Percentiles rank a stretch among this genome's conserved stretches.
These are phyloP conservation scores for Schizophyllum amplum DNA, from an alignment of 1,284 basidiomycete species.

Conservation along the genomic window DNA sequence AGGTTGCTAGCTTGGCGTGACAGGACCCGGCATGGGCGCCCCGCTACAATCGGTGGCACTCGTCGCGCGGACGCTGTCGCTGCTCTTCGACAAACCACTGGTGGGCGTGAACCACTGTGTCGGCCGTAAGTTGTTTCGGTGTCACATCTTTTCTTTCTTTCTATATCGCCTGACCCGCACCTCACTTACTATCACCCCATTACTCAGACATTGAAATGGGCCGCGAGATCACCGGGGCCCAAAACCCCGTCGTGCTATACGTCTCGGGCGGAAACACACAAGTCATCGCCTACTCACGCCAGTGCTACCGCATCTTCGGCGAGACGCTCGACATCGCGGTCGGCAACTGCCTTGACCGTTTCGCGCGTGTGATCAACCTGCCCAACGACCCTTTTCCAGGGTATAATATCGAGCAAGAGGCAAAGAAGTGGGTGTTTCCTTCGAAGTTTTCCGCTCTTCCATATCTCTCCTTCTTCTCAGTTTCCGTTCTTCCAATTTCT, in stretches of 20 bases:
- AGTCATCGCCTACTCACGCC: conserved; percentile 97
- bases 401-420: conserved; percentile 97
- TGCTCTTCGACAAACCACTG: conserved; percentile 86
- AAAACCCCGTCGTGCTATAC: conserved; percentile 95
- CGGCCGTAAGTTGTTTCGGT: conserved; percentile 65
- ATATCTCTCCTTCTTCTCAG: too few relatives aligned
- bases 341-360: conserved; percentile 96
- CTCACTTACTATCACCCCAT: neutral
- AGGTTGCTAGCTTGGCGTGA: neutral
- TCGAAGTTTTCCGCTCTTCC: too few relatives aligned
- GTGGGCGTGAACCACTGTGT: conserved; percentile 99
- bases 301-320: conserved; percentile 97
- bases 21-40: conserved; percentile 98
- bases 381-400: conserved; percentile 96
- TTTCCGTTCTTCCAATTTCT: too few relatives aligned
- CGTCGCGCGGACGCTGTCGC: conserved; percentile 88
- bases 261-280: conserved; percentile 99
- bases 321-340: conserved; percentile 99
- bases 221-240: conserved; percentile 87
- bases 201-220: conserved; percentile 93
- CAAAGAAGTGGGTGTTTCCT: conserved; percentile 68
- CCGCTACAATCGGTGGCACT: conserved; percentile 93
- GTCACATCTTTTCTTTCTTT: neutral
- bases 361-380: conserved; percentile 92
- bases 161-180: neutral